phyloP scores from a whole-genome alignment of 768 basidiomycete genomes.

The Asterophora lycoperdoides region DNA sequence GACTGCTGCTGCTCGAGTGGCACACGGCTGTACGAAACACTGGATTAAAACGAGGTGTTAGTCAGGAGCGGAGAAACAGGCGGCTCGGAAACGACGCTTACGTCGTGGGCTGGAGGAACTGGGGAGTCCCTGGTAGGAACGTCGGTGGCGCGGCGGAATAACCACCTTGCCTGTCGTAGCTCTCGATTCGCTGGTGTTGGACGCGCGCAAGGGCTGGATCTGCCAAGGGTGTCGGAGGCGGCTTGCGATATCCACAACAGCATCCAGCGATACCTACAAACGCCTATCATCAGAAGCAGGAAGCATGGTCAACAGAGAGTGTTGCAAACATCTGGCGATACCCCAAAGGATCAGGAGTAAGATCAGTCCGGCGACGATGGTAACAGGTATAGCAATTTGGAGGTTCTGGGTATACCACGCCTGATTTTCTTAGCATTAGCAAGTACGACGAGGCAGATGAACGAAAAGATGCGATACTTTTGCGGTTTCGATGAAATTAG shows the following conservation, averaged over 20 bases:
- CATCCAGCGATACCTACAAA: slow-evolving; percentile 32
- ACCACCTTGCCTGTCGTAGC: slow-evolving; percentile 19
- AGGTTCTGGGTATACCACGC: slow-evolving; percentile 76
- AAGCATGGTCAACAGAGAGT: too few species aligned
- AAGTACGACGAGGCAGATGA: slow-evolving; percentile 7
- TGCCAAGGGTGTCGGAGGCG: neutral
- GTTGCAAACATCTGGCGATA: slow-evolving; percentile 41
- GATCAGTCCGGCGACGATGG: slow-evolving; percentile 64
- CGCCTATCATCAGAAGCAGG: neutral
- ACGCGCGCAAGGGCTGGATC: slow-evolving; percentile 11
- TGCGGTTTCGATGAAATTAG: slow-evolving; percentile 53
- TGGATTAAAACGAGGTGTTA: neutral
- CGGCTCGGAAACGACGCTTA: slow-evolving; percentile 15
- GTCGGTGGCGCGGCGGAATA: slow-evolving; percentile 15
- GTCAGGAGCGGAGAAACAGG: neutral
- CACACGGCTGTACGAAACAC: slow-evolving; percentile 22
- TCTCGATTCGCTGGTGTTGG: slow-evolving; percentile 18
- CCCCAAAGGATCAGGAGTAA: slow-evolving; percentile 48
- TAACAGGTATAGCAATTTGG: slow-evolving; percentile 75
- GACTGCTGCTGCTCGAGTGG: slow-evolving; percentile 24
- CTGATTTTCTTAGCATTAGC: slow-evolving; percentile 30
- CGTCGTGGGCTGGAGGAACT: slow-evolving; percentile 15
- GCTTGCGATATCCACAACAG: slow-evolving; percentile 28
- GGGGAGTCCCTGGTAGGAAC: slow-evolving; percentile 12
- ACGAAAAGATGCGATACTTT: slow-evolving; percentile 38